These are phyloP conservation scores for Calonectria crousiana DNA, from an alignment of 2,329 filamentous ascomycete genomes.

Conservation along the genomic window DNA sequence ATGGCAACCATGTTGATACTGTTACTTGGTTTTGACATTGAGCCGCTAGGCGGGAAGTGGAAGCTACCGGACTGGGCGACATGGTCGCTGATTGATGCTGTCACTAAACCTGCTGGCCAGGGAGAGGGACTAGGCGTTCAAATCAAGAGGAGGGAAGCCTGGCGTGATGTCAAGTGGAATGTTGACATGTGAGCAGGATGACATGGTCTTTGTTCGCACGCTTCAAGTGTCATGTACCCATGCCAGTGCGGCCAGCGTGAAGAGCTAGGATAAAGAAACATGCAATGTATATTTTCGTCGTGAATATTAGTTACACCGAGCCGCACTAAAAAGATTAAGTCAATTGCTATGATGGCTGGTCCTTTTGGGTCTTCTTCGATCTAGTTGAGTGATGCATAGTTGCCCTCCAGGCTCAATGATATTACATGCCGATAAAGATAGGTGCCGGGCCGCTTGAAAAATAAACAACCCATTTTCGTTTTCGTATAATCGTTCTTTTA, in stretches of 20 bases:
- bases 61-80: background rate
- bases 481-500: background rate
- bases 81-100: conserved; percentile 4
- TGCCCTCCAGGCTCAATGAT: no score
- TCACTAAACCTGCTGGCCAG: conserved; percentile 9
- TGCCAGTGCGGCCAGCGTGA: background rate
- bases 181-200: background rate
- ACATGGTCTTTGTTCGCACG: background rate
- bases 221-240: background rate
- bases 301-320: background rate
- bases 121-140: background rate
- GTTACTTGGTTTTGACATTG: conserved; percentile 17
- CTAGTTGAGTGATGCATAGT: background rate
- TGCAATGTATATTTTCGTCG: background rate
- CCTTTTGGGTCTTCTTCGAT: background rate
- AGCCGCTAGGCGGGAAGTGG: conserved; percentile 16
- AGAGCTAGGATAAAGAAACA: background rate
- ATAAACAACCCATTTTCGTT: background rate
- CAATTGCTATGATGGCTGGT: background rate
- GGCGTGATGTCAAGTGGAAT: background rate
- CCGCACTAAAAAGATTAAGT: background rate
- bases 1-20: conserved; percentile 9
- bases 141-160: background rate
- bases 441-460: no score
- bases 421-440: no score